phyloP scores from a whole-genome alignment of 768 basidiomycete genomes.

The Agaricus sinodeliciosus region DNA sequence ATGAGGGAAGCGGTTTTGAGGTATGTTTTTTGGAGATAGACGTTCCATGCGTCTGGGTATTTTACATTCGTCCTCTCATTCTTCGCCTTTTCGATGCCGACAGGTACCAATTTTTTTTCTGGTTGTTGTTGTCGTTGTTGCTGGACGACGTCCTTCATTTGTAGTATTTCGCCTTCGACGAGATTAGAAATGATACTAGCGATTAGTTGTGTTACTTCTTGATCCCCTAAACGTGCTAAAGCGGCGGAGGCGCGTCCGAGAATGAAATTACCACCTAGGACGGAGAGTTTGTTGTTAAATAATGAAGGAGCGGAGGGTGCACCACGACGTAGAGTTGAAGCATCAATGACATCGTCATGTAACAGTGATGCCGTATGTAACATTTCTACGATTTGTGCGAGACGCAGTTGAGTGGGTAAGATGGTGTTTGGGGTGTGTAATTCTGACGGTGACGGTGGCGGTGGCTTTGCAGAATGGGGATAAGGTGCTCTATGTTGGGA shows the following conservation, averaged over 20 bases:
- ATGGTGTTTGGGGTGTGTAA: conserved; percentile 21
- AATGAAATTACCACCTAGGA: conserved; percentile 88
- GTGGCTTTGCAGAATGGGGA: conserved; percentile 15
- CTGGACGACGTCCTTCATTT: conserved; percentile 54
- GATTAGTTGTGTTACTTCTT: conserved; percentile 86
- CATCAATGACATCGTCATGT: conserved; percentile 94
- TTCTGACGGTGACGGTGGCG: conserved; percentile 7
- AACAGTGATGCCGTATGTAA: conserved; percentile 94
- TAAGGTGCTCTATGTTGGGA: conserved; percentile 22
- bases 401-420: conserved; percentile 82
- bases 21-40: conserved; percentile 91
- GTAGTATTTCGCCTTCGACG: conserved; percentile 91
- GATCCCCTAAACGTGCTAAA: conserved; percentile 69
- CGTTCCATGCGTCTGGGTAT: conserved; percentile 51
- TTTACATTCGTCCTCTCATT: conserved; percentile 16
- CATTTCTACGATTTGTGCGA: conserved; percentile 95
- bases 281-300: conserved; percentile 84
- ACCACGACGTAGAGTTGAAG: conserved; percentile 69
- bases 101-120: too few relatives aligned
- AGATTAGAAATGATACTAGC: conserved; percentile 82
- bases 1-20: conserved; percentile 91
- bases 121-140: neutral
- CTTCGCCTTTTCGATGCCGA: conserved; percentile 14
- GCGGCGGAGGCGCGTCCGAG: conserved; percentile 82
- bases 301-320: conserved; percentile 72